These are phyloP conservation scores for Ceratocystis cacaofunesta DNA, from an alignment of 2,329 filamentous ascomycete genomes.

Conservation along the genomic window DNA sequence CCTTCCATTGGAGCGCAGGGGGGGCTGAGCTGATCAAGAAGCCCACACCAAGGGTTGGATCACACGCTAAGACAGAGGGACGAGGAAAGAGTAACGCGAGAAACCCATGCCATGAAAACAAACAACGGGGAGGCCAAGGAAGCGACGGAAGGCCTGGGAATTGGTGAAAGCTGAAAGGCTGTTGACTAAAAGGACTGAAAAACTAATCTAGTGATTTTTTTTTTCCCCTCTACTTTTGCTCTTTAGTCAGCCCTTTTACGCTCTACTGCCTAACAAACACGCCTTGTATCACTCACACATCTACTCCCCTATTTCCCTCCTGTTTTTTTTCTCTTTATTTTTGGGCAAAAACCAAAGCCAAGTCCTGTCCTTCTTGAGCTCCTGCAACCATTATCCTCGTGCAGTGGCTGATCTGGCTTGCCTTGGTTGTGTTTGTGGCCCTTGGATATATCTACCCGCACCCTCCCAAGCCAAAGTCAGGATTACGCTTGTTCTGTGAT, in stretches of 20 bases:
- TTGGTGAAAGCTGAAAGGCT: neutral
- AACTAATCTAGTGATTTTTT: neutral
- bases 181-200: neutral
- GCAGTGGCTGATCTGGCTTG: neutral
- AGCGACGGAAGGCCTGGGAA: conserved; percentile 1
- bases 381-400: neutral
- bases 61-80: conserved; percentile 1
- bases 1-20: neutral
- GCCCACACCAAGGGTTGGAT: conserved; percentile 1
- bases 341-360: neutral
- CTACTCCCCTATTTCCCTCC: neutral
- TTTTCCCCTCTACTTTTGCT: neutral
- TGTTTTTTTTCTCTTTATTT: neutral
- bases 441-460: neutral
- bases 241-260: neutral
- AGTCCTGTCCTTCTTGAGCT: neutral
- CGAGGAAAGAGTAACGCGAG: conserved; percentile 4
- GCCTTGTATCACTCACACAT: neutral
- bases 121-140: conserved; percentile 2
- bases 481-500: conserved; percentile 8
- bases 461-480: neutral
- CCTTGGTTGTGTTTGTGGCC: neutral
- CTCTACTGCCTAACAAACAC: neutral
- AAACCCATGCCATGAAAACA: neutral
- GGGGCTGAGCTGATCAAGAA: conserved; percentile 4